Conservation (phyloP, 1,139 yeast genomes). For the Scheffersomyces insectosa region DNA sequence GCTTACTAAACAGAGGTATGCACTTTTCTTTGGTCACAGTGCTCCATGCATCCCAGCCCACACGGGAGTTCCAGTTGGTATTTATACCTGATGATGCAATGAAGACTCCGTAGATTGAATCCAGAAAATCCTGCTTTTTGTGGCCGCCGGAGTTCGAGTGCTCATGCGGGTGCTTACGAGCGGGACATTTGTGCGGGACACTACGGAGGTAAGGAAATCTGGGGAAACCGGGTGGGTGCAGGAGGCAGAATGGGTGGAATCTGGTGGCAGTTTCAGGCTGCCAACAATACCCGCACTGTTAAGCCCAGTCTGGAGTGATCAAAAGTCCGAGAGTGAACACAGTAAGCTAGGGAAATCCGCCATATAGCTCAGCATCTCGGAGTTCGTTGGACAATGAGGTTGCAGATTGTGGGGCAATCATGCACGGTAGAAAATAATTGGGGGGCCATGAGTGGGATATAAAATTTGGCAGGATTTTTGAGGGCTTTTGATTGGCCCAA, state of each 20-base stretch:
- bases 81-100: too few species aligned
- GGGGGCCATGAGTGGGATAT: neutral
- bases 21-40: too few species aligned
- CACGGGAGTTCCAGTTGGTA: too few species aligned
- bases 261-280: too few species aligned
- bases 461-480: too few species aligned
- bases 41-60: too few species aligned
- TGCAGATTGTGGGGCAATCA: slow-evolving; percentile 1
- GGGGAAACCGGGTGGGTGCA: neutral
- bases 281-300: neutral
- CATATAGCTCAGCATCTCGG: neutral
- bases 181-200: slow-evolving; percentile 1
- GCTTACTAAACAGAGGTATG: too few species aligned
- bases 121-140: neutral
- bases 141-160: neutral
- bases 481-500: neutral
- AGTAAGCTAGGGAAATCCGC: neutral
- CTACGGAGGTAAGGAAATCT: neutral
- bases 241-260: too few species aligned
- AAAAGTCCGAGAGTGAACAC: neutral
- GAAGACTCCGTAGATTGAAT: too few species aligned
- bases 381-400: neutral
- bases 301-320: neutral
- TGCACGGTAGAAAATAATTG: neutral
- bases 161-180: neutral